phyloP scores from a whole-genome alignment of 257 asterid genomes.

The Gentiana straminea region DNA sequence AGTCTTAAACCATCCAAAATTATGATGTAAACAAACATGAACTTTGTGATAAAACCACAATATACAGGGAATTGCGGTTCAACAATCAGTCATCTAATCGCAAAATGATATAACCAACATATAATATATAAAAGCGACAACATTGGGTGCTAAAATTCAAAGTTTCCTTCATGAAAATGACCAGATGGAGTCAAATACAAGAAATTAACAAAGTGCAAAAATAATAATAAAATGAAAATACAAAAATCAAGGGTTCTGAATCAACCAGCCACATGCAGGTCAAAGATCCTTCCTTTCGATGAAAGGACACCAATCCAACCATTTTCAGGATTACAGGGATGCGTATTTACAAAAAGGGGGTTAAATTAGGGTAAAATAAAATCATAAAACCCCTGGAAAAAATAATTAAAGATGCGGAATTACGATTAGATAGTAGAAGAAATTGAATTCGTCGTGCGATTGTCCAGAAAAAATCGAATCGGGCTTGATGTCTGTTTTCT shows the following conservation, averaged over 20 bases:
- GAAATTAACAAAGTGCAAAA: too few relatives aligned
- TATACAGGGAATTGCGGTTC: too few relatives aligned
- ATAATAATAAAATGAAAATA: background rate
- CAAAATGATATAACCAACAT: too few relatives aligned
- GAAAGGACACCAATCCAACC: conserved; percentile 6
- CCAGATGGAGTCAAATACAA: too few relatives aligned
- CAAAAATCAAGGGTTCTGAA: background rate
- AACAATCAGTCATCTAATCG: too few relatives aligned
- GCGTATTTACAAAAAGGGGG: background rate
- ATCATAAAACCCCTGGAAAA: conserved; percentile 6
- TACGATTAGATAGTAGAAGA: conserved; percentile 18
- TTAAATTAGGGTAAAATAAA: background rate
- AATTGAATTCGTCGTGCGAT: conserved; percentile 16
- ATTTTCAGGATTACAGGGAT: background rate
- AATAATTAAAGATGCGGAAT: conserved; percentile 18
- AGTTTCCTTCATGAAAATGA: too few relatives aligned
- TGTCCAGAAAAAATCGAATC: conserved; percentile 15
- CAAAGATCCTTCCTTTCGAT: conserved; percentile 15
- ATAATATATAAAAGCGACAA: too few relatives aligned
- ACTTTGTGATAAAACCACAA: too few relatives aligned
- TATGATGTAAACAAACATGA: too few relatives aligned
- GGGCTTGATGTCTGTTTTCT: conserved; percentile 13
- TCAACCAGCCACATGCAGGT: conserved; percentile 5
- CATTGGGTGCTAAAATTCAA: too few relatives aligned
- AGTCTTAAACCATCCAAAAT: too few relatives aligned